Evolutionary conservation across 257 asterid genomes (phyloP), one percentile per base, ranked within the genome.

Genomic region (Nicotiana paniculata): DNA sequence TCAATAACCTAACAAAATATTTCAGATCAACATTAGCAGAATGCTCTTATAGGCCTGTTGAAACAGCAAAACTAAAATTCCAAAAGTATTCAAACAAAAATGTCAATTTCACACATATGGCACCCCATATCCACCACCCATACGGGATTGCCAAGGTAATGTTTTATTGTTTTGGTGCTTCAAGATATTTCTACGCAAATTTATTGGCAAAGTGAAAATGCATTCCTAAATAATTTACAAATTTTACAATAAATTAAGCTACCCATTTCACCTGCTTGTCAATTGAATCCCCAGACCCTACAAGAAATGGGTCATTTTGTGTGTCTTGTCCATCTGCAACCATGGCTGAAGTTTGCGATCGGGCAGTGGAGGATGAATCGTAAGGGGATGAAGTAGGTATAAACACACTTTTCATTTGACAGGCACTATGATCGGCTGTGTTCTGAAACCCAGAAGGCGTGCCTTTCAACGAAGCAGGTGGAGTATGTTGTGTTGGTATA

Each of bases 241-340:
- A 59, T 59, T 79, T 17, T 79, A 17, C 30, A 79, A 48, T 33
- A 79, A 39, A 2, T 43, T 37, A 88, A 79, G 82, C 72, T 43
- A 81, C 82, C 54, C 74, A 68, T 78, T 86, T 88, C 77, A 85
- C 98, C 97, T 93, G 97, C 87, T 89, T 90, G 81, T 89, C 91
- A 43, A 82, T 84, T 51, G 97, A 86, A 83, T 90, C 94, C 39
- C 89, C 89, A 82, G 97, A 91, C 77, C 91, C 94, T 78, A 90
- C 93, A 86, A 94, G 92, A 88, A 93, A 92, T 80, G 97, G 92
- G 86, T 96, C 97, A 85, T 84, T 92, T n/a, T 86, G 97, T 79
- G 88, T 85, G 85, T 90, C 97, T 81, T 87, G 91, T 85, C 90
- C 97, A 62, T 90, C 97, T 84, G 95, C 98, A 61, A 92, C 67